Evolutionary conservation across 2,329 filamentous ascomycete genomes (phyloP), one percentile per base, ranked within the genome.

Genomic region (Aspergillus ruber): DNA sequence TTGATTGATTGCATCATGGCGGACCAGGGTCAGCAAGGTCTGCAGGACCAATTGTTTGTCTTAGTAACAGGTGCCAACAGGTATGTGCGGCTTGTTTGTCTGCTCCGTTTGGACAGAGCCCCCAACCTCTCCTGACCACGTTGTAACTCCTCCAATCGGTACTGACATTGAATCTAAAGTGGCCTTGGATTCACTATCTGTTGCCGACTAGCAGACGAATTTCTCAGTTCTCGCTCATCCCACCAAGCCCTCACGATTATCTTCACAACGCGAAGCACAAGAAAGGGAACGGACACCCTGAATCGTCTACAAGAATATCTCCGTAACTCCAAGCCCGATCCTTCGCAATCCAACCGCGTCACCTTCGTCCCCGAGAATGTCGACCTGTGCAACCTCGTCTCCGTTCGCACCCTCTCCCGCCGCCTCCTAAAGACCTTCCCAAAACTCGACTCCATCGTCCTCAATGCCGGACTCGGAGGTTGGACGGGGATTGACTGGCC

Each of bases 391-490:
- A 72, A 74, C 49, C 67, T 84, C 9, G 65, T 74, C 51, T 80
- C 78, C 32, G 74, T 82, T 35, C 76, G 81, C 57, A 65, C 70
- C 25, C 65, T 84, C 29, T 72, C 77, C 36, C 69, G 74, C 51
- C 69, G 72, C 50, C 63, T 85, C 49, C 62, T 75, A 42, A 48
- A 65, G 36, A 52, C 70, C 33, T 60, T 89, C 36, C 84, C 87
- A 1, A 82, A 84, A 53, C 74, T 98, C 25, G 89, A 97, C 67
- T 79, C 79, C 2, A 75, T 93, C 18, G 76, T 97, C 33, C 84
- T 88, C 64, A 96, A 96, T 67, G 91, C 91, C 13, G 93, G 90
- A 0, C 85, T 91, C 35, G 89, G 90, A 18, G 90, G 88, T 2
- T 95, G 89, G 86, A 80, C 75, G 0, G 88, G 87, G n/a, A 65